Evolutionary conservation across 495 filamentous ascomycete genomes (phyloP), one percentile per base, ranked within the genome.

Genomic region (Aeminium ludgeri): DNA sequence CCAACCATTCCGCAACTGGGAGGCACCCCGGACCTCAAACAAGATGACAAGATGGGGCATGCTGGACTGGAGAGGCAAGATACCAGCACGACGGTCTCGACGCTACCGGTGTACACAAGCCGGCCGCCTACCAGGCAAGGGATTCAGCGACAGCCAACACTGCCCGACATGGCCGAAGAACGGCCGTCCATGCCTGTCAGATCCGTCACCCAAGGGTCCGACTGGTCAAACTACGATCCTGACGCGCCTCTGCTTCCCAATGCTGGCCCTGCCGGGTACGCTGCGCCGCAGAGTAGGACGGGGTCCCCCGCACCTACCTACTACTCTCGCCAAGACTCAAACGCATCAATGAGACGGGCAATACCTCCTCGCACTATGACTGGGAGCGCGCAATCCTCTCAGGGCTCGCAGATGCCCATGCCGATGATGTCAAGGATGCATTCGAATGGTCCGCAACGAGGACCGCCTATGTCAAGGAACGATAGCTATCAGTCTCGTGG

Each of bases 21-120:
- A 18, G 42, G 36, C 8, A 39, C 23, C 6, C 45, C 45, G 28
- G 41, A 52, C 28, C 13, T 50, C 16, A 30, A 23, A 16, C 13
- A 38, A 16, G 43, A 58, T 33, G 74, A 80, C 45, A 71, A 74
- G 50, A 59, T 68, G 12, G 70, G 74, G 0, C 50, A 60, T 20
- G 67, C 73, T 20, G 65, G 66, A 34, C 52, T 82, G 18, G 72
- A 68, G 29, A 69, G 81, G 37, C 74, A 70, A 36, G 39, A 51
- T 38, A 51, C 48, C 3, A 47, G 29, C 19, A 74, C 80, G 10
- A 83, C 80, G 0, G 69, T 73, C 55, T 65, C 70, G 0, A 81
- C 80, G 1, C 55, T 85, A 12, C 73, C 80, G 0, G 53, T 67
- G 3, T 79, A 80, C 53, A 58, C 64, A 2, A 71, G 72, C 23